Base-by-base conservation (phyloP, 225 moss, liverwort and hornwort species). In the Bryoerythrophyllum caledonicum region DNA sequence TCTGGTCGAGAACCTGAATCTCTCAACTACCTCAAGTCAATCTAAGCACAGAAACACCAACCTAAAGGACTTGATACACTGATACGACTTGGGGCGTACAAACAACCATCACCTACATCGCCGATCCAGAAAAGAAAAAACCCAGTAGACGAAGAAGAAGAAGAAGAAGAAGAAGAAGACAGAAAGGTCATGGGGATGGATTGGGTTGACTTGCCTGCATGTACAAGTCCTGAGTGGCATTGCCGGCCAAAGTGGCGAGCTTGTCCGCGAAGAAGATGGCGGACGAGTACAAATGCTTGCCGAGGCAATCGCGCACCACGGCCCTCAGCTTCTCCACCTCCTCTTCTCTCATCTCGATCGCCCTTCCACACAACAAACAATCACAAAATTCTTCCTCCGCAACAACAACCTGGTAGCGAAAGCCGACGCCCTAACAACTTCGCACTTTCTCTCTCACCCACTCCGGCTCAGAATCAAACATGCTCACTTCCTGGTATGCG, bases 191-290 rank as follows among this genome's bases (percentile, higher is more conserved):
- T n/a, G n/a, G 35, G 24, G 38, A 30, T 5, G 4, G 3, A 41
- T 67, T n/a, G n/a, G n/a, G n/a, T n/a, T n/a, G n/a, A n/a, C 17
- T 20, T 9, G 43, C 99, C 75, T 99, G 99, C 99, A 99, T 93
- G 68, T 95, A 99, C 72, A 95, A 70, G 77, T 99, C 99, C 82
- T 99, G 93, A 2, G 95, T 90, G 16, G 92, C 89, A 80, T 92
- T 90, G 16, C 95, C 95, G 0, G 93, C 93, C 88, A 93, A 84
- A 0, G 93, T 93, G 13, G 95, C 89, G 72, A 99, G 89, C 83
- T 99, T 99, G 64, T 99, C 95, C 23, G 99, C 87, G 83, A 95
- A 99, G 78, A 99, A 99, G 71, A 95, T 99, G 64, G 93, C 95
- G 24, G 99, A 93, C 4, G 99, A 95, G 74, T 99, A 95, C 73